phyloP scores from a whole-genome alignment of 305 asterid genomes.

The Plantago rigida region DNA sequence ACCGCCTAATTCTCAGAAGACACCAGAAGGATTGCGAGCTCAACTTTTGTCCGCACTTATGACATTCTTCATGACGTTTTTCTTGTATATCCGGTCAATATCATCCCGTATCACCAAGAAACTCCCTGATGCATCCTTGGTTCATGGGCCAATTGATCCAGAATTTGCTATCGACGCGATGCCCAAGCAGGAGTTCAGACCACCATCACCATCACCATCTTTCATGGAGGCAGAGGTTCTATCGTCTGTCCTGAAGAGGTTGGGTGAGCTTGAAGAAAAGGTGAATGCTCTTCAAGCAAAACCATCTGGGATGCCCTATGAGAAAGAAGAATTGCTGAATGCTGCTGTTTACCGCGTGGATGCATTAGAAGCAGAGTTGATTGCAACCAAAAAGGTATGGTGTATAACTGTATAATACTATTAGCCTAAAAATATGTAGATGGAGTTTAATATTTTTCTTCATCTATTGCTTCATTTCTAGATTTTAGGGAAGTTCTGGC shows the following conservation, averaged over 20 bases:
- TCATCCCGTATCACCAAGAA: slow-evolving; percentile 42
- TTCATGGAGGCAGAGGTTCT: slow-evolving; percentile 70
- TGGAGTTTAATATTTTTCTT: too few species aligned
- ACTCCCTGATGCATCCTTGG: slow-evolving; percentile 40
- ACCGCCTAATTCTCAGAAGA: slow-evolving; percentile 41
- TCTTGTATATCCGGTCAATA: slow-evolving; percentile 49
- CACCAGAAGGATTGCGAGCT: slow-evolving; percentile 49
- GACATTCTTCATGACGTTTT: slow-evolving; percentile 66
- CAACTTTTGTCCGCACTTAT: slow-evolving; percentile 50
- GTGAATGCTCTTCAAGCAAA: slow-evolving; percentile 65
- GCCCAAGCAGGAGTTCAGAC: slow-evolving; percentile 63
- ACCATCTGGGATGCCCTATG: slow-evolving; percentile 94
- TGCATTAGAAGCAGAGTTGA: slow-evolving; percentile 92
- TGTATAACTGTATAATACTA: neutral
- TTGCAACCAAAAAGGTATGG: slow-evolving; percentile 89
- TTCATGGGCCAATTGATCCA: slow-evolving; percentile 31
- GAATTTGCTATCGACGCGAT: slow-evolving; percentile 46
- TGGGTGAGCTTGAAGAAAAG: slow-evolving; percentile 83
- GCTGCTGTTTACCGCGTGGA: slow-evolving; percentile 99
- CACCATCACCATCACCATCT: slow-evolving; percentile 73
- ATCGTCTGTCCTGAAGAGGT: slow-evolving; percentile 63
- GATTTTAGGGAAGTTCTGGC: too few species aligned
- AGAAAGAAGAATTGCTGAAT: slow-evolving; percentile 84
- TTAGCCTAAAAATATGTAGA: too few species aligned
- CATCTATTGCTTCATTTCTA: too few species aligned